phyloP scores from a whole-genome alignment of 148 eudicot genomes.

The Chenopodium album region DNA sequence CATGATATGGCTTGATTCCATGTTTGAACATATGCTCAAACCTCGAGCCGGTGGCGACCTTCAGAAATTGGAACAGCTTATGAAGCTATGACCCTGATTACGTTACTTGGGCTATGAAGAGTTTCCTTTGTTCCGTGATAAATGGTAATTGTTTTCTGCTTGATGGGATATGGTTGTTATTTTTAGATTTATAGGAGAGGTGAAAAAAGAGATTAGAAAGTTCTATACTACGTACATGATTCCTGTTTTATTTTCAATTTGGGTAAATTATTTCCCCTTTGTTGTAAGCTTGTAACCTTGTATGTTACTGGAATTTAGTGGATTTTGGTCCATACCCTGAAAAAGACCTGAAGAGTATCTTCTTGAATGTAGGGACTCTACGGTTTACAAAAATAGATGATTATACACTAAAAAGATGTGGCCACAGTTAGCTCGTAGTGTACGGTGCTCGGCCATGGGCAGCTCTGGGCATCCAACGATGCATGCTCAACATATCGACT shows the following conservation, averaged over 20 bases:
- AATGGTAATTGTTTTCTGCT: too few relatives aligned
- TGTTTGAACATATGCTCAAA: not conserved
- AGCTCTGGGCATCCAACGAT: too few relatives aligned
- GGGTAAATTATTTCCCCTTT: not conserved
- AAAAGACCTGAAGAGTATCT: too few relatives aligned
- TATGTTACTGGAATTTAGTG: not conserved
- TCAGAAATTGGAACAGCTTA: not conserved
- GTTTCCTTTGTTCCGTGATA: too few relatives aligned
- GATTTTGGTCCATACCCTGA: not conserved
- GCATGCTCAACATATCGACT: not conserved
- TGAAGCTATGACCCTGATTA: not conserved
- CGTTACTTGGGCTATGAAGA: not conserved
- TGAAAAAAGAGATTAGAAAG: too few relatives aligned
- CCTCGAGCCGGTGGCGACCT: not conserved
- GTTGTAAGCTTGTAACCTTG: too few relatives aligned
- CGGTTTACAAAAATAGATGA: too few relatives aligned
- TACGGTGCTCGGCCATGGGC: not conserved
- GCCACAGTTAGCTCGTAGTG: not conserved
- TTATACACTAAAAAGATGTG: too few relatives aligned
- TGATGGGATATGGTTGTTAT: too few relatives aligned
- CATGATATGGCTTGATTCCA: too few relatives aligned
- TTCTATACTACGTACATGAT: not conserved
- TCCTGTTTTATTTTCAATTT: not conserved
- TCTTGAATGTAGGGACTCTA: not conserved
- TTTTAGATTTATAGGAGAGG: too few relatives aligned